A percentile compares a stretch with the other conserved stretches of the same genome.
Evolutionary conservation across 331 rosid species (phyloP).

Genomic region (Rhamnella rubrinervis): DNA sequence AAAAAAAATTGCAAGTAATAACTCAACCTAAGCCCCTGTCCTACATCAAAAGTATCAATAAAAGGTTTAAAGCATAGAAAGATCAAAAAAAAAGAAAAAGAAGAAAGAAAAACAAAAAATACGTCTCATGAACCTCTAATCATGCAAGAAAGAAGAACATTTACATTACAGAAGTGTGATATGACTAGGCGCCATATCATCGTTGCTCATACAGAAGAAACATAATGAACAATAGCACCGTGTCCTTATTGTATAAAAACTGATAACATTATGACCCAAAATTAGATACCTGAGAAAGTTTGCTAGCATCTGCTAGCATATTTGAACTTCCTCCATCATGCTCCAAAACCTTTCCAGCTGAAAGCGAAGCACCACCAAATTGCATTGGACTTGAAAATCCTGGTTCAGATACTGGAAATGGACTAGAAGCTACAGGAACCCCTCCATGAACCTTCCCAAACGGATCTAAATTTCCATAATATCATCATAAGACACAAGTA

Average conservation of each 20-base stretch:
- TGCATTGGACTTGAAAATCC: conserved; percentile 53
- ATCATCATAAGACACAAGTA: conserved; percentile 2
- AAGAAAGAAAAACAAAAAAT: too few species aligned
- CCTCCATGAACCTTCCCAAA: conserved; percentile 66
- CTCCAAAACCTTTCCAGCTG: conserved; percentile 47
- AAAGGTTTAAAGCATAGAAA: too few species aligned
- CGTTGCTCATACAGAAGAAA: too few species aligned
- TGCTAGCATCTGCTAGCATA: conserved; percentile 51
- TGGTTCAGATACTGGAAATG: conserved; percentile 50
- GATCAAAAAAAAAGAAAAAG: too few species aligned
- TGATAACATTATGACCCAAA: not conserved
- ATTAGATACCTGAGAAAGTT: conserved; percentile 53
- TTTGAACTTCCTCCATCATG: conserved; percentile 59
- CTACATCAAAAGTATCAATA: too few species aligned
- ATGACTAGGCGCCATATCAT: too few species aligned
- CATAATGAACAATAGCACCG: not conserved
- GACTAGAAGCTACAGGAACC: conserved; percentile 40
- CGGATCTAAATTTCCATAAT: conserved; percentile 47
- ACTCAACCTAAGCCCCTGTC: too few species aligned
- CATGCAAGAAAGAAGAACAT: too few species aligned
- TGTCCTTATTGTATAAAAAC: not conserved
- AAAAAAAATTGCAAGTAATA: too few species aligned
- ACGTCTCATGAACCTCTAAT: too few species aligned
- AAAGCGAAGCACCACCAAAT: conserved; percentile 40
- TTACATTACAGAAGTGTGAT: too few species aligned